These are phyloP conservation scores for Exophiala bonariae DNA, from an alignment of 2,329 filamentous ascomycete species.

Conservation along the genomic window DNA sequence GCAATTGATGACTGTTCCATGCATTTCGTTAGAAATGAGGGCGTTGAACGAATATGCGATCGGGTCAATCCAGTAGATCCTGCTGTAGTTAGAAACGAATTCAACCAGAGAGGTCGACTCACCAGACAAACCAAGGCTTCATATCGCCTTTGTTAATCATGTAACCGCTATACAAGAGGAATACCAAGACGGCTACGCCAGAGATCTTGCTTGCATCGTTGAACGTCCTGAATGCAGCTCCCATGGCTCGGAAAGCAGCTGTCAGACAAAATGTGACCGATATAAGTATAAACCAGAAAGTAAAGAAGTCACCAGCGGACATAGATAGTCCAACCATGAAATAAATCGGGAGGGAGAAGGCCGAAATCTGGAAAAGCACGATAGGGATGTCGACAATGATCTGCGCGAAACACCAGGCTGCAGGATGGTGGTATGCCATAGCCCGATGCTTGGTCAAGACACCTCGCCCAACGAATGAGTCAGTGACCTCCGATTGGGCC, in stretches of 20 bases:
- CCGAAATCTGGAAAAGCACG: background rate
- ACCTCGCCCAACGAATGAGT: background rate
- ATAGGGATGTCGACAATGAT: constrained; percentile 2
- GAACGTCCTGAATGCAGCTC: constrained; percentile 61
- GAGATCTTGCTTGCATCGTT: constrained; percentile 66
- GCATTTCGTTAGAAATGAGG: constrained; percentile 66
- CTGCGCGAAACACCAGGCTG: constrained; percentile 1
- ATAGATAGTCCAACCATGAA: constrained; percentile 31
- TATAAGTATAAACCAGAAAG: constrained; percentile 64
- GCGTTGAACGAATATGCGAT: constrained; percentile 65
- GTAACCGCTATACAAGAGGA: constrained; percentile 65
- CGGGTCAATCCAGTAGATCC: constrained; percentile 57
- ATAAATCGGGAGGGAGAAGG: constrained; percentile 1
- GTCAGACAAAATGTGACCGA: constrained; percentile 62
- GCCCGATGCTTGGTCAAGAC: background rate
- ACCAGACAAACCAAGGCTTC: constrained; percentile 61
- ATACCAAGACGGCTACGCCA: constrained; percentile 60
- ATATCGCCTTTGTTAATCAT: constrained; percentile 65
- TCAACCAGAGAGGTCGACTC: constrained; percentile 41
- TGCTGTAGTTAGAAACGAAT: background rate
- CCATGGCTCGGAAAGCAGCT: constrained; percentile 65
- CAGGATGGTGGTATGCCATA: background rate
- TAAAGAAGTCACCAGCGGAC: constrained; percentile 62
- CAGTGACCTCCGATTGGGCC: background rate
- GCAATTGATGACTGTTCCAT: constrained; percentile 58